Base-by-base conservation (phyloP, 2,329 filamentous ascomycete genomes). In the Eutypa lata region DNA sequence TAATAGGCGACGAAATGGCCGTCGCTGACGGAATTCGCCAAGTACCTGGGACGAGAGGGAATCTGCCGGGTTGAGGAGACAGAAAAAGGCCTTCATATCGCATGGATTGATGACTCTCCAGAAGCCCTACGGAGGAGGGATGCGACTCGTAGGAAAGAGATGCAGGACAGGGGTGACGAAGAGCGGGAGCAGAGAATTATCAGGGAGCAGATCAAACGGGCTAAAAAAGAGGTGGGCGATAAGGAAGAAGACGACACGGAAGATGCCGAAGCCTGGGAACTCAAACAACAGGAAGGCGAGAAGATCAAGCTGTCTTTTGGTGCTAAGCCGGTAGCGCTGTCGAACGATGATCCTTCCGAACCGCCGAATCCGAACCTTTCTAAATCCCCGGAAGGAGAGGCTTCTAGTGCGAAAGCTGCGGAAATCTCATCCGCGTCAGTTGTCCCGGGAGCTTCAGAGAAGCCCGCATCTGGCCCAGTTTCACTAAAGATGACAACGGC, bases 91-190 rank as follows among this genome's bases (percentile, higher is more conserved):
- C 64, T 97, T 40, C 88, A 91, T 64, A 86, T 99, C 50, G 80
- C 88, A 1, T 99, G 92, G 90, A 87, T 97, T 53, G 93, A 99
- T 66, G 91, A 93, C 63, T 92, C 88, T 35, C 90, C 91, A 0
- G 93, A 96, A 52, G 90, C 91, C 1, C 73, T 97, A 58, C 79
- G 84, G 61, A 76, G 92, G 48, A 84, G 90, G 57, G 93, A 97
- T 59, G 90, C 90, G 24, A 78, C 97, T 47, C 77, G 87, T 60
- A 86, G 87, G 66, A 93, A 91, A 70, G 92, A 97, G 69, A 82
- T 89, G 51, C 86, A 92, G 70, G 92, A 97, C 63, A 90, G 89
- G 61, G 91, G 91, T 2, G 92, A 97, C 61, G 93, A 97, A 68
- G 90, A 95, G 72, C 74, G 91, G 47, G 92, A 97, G 72, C 88